Evolutionary conservation across 2,329 filamentous ascomycete genomes (phyloP).

Genomic region (Rugonectria rugulosa): DNA sequence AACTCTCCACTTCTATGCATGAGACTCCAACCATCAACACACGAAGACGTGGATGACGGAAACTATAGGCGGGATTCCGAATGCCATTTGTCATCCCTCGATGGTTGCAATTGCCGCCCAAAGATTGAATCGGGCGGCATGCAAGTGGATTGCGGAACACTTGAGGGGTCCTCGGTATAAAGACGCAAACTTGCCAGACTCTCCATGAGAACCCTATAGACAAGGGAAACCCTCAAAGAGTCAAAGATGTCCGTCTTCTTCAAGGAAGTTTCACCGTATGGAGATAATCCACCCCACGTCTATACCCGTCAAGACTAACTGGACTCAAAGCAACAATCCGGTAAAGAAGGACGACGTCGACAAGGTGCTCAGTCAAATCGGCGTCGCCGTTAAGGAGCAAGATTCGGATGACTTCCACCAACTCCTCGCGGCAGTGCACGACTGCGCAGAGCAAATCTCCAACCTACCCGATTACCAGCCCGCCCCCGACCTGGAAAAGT

Average conservation of each 20-base stretch:
- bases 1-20: no score
- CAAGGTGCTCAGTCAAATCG: conserved; percentile 45
- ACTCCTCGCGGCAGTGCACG: conserved; percentile 59
- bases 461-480: conserved; percentile 57
- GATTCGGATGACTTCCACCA: conserved; percentile 55
- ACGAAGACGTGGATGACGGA: not conserved
- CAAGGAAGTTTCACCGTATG: conserved; percentile 47
- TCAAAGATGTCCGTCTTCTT: conserved; percentile 49
- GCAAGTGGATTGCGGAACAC: not conserved
- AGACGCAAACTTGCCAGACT: not conserved
- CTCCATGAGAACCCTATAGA: not conserved
- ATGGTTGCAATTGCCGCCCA: not conserved
- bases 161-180: not conserved
- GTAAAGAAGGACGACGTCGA: conserved; percentile 50
- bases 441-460: conserved; percentile 55
- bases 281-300: not conserved
- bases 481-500: conserved; percentile 48
- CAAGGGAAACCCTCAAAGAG: not conserved
- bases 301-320: not conserved
- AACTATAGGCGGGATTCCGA: not conserved
- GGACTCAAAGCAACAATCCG: conserved; percentile 47
- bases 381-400: conserved; percentile 45
- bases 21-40: not conserved
- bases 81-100: not conserved
- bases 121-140: not conserved